Evolutionary conservation across 164 flowering plant species (phyloP).

Genomic region (Magnolia officinalis): DNA sequence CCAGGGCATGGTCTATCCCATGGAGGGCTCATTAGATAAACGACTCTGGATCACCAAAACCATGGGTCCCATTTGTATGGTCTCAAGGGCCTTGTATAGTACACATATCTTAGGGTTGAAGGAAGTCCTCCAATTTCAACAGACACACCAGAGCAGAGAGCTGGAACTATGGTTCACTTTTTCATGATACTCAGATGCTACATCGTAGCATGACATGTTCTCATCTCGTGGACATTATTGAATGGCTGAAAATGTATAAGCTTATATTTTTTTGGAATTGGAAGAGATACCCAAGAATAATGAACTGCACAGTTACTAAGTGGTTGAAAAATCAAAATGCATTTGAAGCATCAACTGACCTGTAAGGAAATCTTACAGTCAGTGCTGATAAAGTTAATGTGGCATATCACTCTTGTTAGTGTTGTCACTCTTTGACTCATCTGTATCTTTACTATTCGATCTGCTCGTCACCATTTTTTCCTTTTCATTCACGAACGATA

Average conservation of each 20-base stretch:
- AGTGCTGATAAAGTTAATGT: not conserved
- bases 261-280: not conserved
- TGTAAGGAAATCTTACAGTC: not conserved
- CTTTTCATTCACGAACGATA: constrained; percentile 9
- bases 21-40: no score
- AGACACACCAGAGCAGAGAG: not conserved
- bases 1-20: no score
- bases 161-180: not conserved
- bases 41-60: no score
- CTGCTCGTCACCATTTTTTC: not conserved
- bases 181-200: not conserved
- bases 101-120: no score
- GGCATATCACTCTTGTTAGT: not conserved
- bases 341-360: constrained; percentile 1
- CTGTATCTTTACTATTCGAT: not conserved
- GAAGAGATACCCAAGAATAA: not conserved
- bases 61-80: no score
- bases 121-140: not conserved
- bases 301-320: not conserved
- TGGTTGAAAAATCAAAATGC: not conserved
- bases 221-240: no score
- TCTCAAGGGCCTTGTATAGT: no score
- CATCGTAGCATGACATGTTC: not conserved
- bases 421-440: not conserved
- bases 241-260: not conserved